Percentiles rank a stretch among this genome's conserved stretches.
These are phyloP conservation scores for Fraxinus nigra DNA, from an alignment of 305 asterid genomes.

Conservation along the genomic window DNA sequence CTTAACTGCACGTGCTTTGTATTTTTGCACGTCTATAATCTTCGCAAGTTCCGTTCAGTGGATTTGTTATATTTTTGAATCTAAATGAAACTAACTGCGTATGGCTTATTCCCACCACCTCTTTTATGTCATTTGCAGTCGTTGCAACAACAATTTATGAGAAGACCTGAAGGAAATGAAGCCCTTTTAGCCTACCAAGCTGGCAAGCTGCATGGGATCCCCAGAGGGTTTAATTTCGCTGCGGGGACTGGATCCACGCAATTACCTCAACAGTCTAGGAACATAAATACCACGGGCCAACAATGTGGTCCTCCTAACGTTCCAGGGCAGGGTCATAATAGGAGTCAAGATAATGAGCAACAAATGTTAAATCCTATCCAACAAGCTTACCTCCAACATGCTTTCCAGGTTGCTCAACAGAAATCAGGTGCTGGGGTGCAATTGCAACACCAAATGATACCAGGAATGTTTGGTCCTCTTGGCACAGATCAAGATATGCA, in stretches of 20 bases:
- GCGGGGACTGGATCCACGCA: constrained; percentile 70
- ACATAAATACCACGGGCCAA: constrained; percentile 65
- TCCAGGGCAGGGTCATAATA: constrained; percentile 65
- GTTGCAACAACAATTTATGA: constrained; percentile 70
- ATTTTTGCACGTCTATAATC: neutral
- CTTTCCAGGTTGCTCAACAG: constrained; percentile 76
- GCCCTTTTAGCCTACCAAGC: constrained; percentile 72
- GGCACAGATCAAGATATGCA: constrained; percentile 78
- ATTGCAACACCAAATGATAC: constrained; percentile 74
- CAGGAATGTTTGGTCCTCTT: constrained; percentile 62
- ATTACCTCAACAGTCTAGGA: constrained; percentile 74
- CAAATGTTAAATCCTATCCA: constrained; percentile 69
- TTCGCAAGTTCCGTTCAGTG: neutral
- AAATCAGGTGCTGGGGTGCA: constrained; percentile 69
- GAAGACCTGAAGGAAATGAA: constrained; percentile 88
- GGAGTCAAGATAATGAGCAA: constrained; percentile 83
- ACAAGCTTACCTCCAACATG: constrained; percentile 85
- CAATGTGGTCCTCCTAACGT: constrained; percentile 65
- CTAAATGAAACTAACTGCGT: constrained; percentile 3
- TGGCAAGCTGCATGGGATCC: constrained; percentile 63
- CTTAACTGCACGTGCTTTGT: neutral
- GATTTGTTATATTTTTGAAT: neutral
- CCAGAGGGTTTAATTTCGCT: constrained; percentile 61
- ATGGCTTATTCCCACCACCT: constrained; percentile 4
- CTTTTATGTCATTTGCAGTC: constrained; percentile 42